A percentile compares a stretch with the other conserved stretches of the same genome.
Conservation (phyloP, 306 rosid genomes). For the Lupinus albus region DNA sequence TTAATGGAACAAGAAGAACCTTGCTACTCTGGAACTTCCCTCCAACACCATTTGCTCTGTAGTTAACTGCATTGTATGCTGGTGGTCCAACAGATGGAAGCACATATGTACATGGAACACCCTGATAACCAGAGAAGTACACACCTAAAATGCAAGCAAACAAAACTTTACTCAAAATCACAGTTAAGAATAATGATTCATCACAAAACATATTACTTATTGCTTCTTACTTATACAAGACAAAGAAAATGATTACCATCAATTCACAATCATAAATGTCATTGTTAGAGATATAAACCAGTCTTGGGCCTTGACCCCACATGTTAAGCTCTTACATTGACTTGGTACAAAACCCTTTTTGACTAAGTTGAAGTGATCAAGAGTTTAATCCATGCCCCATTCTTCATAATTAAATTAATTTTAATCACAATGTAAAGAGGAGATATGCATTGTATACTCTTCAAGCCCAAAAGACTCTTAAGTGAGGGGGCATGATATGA, state of each 20-base stretch:
- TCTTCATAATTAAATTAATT: not conserved
- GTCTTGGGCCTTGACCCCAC: not conserved
- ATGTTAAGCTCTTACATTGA: not conserved
- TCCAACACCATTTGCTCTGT: slow-evolving; percentile 75
- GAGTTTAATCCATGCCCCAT: slow-evolving; percentile 9
- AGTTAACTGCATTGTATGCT: slow-evolving; percentile 59
- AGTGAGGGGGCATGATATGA: not conserved
- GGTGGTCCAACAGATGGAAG: slow-evolving; percentile 84
- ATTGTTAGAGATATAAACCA: not conserved
- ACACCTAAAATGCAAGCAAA: slow-evolving; percentile 60
- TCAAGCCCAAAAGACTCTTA: not conserved
- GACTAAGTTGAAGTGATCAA: slow-evolving; percentile 6
- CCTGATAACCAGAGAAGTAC: slow-evolving; percentile 69
- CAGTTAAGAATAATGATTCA: slow-evolving; percentile 34
- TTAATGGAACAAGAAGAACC: slow-evolving; percentile 56
- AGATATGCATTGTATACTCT: slow-evolving; percentile 17
- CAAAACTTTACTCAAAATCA: slow-evolving; percentile 43
- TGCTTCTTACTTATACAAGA: not conserved
- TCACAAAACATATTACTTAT: slow-evolving; percentile 9
- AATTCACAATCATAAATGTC: slow-evolving; percentile 28
- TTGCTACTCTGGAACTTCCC: slow-evolving; percentile 77
- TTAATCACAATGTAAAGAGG: not conserved
- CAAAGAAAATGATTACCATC: slow-evolving; percentile 22
- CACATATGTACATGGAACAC: slow-evolving; percentile 64
- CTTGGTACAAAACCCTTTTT: not conserved